These are phyloP conservation scores for Aureobasidium mangrovei DNA, from an alignment of 2,329 filamentous ascomycete species.

Conservation along the genomic window DNA sequence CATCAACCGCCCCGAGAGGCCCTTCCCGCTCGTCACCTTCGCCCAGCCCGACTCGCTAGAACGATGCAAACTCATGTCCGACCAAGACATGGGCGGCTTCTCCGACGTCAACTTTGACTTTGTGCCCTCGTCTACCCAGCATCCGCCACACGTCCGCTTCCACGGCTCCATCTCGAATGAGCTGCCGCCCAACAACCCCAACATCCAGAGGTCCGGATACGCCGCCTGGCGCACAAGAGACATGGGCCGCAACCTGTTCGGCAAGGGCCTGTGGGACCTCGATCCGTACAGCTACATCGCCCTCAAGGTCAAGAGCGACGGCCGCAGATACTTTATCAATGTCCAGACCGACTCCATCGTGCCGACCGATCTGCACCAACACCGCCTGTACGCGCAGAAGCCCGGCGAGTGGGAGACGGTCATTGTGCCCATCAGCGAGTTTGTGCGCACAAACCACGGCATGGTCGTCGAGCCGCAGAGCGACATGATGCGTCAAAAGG, in stretches of 20 bases:
- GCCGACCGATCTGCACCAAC: constrained; percentile 92
- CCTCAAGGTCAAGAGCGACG: constrained; percentile 81
- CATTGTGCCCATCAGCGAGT: constrained; percentile 82
- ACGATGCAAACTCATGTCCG: constrained; percentile 65
- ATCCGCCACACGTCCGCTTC: constrained; percentile 66
- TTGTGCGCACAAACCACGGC: constrained; percentile 90
- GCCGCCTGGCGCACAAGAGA: constrained; percentile 84
- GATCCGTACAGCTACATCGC: constrained; percentile 84
- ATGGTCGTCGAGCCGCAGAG: constrained; percentile 87
- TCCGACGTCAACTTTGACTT: constrained; percentile 67
- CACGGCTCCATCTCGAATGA: constrained; percentile 81
- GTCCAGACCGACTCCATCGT: constrained; percentile 91
- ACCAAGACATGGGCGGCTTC: constrained; percentile 69
- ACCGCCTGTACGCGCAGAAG: constrained; percentile 69
- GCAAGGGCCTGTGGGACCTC: constrained; percentile 76
- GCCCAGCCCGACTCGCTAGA: constrained; percentile 36
- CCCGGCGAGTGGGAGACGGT: constrained; percentile 92
- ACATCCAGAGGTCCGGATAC: constrained; percentile 72
- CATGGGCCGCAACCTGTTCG: constrained; percentile 70
- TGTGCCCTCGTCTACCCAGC: constrained; percentile 37
- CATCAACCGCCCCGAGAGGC: constrained; percentile 54
- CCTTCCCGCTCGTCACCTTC: constrained; percentile 59
- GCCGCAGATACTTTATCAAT: constrained; percentile 88
- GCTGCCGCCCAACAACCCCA: constrained; percentile 64
- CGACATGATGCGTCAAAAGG: constrained; percentile 77